Evolutionary conservation across 257 asterid genomes (phyloP), one percentile per base, ranked within the genome.

Genomic region (Fraxinus excelsior): DNA sequence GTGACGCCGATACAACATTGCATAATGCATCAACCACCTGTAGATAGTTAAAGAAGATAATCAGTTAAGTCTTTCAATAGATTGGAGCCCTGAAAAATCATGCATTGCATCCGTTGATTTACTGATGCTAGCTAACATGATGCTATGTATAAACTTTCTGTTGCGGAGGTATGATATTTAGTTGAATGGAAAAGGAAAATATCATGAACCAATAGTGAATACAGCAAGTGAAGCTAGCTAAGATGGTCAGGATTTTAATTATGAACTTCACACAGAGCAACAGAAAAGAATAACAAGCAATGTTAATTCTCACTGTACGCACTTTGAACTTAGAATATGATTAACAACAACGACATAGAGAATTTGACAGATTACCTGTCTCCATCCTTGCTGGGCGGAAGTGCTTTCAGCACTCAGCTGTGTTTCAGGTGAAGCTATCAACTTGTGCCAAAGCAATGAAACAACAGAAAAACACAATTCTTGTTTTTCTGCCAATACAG

Each of bases 381-480:
- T 90, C 99, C 99, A 96, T 82, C 99, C 99, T 88, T 93, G 99
- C 83, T 93, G 99, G 13, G 97, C 97, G 44, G 99, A 96, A 31
- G 98, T 96, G 88, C 99, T 90, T 86, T 91, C 99, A 42, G 91
- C 97, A 81, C 86, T 90, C 19, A 96, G 98, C 78, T 89, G 93
- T 62, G 91, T 93, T 85, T 96, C 99, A 34, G 99, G 97, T 65
- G 98, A 90, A 76, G 87, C 90, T 77, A 96, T 93, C 93, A 96
- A 77, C 86, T 93, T 96, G 93, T 91, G 97, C 99, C 98, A 96
- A 80, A 96, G 97, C 87, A 93, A 79, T 9, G 98, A 93, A 81
- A 96, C 98, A 84, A 96, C 99, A 29, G 98, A 96, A 85, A 93
- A 89, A 77, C 99, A 96, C 35, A 96, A 73, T 83, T 96, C 97